phyloP scores from a whole-genome alignment of 805 yeast species.

The Wickerhamiella dianesei region DNA sequence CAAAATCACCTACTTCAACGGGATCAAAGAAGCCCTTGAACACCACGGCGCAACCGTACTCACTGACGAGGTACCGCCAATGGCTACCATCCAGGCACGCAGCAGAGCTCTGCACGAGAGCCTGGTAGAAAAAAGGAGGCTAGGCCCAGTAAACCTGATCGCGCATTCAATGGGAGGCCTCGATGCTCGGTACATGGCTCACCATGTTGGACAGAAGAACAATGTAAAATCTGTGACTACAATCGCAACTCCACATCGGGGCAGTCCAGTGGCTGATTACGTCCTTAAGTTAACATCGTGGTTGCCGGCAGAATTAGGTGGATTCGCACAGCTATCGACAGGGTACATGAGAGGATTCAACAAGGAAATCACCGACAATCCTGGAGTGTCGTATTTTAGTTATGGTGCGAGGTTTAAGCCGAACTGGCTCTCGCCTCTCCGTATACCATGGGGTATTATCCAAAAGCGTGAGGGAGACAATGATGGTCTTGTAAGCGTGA shows the following conservation, averaged over 20 bases:
- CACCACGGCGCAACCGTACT: conserved; percentile 52
- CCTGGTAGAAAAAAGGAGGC: conserved; percentile 26
- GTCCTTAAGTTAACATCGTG: conserved; percentile 26
- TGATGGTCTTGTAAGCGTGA: conserved; percentile 77
- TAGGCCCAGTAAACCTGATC: conserved; percentile 49
- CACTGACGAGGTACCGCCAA: conserved; percentile 70
- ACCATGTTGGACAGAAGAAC: conserved; percentile 35
- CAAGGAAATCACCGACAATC: conserved; percentile 36
- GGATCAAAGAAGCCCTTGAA: conserved; percentile 50
- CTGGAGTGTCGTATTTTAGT: conserved; percentile 59
- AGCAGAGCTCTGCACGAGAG: conserved; percentile 44
- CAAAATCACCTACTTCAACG: conserved; percentile 65
- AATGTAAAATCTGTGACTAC: conserved; percentile 68
- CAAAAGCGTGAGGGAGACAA: conserved; percentile 40
- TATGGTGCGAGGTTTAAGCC: conserved; percentile 71
- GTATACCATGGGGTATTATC: conserved; percentile 52
- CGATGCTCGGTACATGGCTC: conserved; percentile 65
- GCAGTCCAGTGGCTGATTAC: conserved; percentile 71
- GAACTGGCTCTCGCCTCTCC: conserved; percentile 45
- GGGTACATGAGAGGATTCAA: conserved; percentile 42
- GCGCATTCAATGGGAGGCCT: conserved; percentile 95
- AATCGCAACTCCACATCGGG: conserved; percentile 77
- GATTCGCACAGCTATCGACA: conserved; percentile 57
- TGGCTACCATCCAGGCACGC: conserved; percentile 58
- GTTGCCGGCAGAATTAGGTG: conserved; percentile 22